phyloP scores from a whole-genome alignment of 2,329 filamentous ascomycete species.

The Botrytis fragariae region DNA sequence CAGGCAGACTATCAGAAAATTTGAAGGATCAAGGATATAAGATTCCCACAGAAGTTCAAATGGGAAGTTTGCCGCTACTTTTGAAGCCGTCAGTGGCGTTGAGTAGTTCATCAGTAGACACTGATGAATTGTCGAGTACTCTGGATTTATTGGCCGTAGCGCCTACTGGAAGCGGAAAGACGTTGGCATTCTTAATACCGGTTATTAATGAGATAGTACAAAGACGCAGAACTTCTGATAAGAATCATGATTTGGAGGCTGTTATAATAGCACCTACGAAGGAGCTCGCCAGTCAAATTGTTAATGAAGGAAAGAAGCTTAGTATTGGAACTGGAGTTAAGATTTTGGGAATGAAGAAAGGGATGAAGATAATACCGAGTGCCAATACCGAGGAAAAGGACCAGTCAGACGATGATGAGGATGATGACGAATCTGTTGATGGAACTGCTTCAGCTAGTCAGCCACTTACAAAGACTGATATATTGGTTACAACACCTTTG shows the following conservation, averaged over 20 bases:
- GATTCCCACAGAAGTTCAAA: slow-evolving; percentile 89
- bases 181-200: slow-evolving; percentile 86
- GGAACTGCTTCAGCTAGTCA: slow-evolving; percentile 45
- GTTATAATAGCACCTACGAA: slow-evolving; percentile 76
- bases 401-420: slow-evolving; percentile 39
- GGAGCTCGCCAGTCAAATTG: slow-evolving; percentile 76
- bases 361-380: slow-evolving; percentile 62
- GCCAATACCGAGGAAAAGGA: slow-evolving; percentile 43
- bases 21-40: slow-evolving; percentile 80
- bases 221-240: slow-evolving; percentile 43
- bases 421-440: slow-evolving; percentile 40
- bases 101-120: slow-evolving; percentile 38
- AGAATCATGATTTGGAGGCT: slow-evolving; percentile 57
- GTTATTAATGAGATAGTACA: slow-evolving; percentile 73
- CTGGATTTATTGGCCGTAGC: slow-evolving; percentile 85
- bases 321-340: slow-evolving; percentile 73
- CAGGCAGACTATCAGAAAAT: slow-evolving; percentile 72
- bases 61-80: slow-evolving; percentile 79
- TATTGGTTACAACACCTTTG: slow-evolving; percentile 78
- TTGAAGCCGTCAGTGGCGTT: slow-evolving; percentile 57
- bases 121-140: slow-evolving; percentile 30
- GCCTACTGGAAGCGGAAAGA: slow-evolving; percentile 96
- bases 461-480: slow-evolving; percentile 68
- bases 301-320: slow-evolving; percentile 83
- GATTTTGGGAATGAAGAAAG: slow-evolving; percentile 80